Evolutionary conservation across 2,329 filamentous ascomycete genomes (phyloP).

Genomic region (Xylaria sp.): DNA sequence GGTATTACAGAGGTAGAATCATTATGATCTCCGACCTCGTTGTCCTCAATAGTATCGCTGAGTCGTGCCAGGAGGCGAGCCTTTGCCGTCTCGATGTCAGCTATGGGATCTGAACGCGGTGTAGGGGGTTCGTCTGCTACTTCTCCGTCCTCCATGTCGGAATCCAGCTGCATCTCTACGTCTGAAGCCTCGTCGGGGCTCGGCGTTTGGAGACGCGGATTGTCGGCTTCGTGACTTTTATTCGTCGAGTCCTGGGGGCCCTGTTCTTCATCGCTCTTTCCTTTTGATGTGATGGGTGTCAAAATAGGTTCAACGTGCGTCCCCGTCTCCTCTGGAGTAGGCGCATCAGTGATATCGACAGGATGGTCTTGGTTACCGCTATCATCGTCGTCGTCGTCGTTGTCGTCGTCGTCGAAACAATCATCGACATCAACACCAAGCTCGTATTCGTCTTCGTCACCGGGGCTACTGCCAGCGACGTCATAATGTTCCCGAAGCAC

Average conservation of each 20-base stretch:
- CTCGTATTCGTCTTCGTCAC: conserved; percentile 49
- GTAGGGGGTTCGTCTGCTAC: conserved; percentile 49
- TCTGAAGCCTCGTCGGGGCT: conserved; percentile 53
- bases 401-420: conserved; percentile 51
- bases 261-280: background rate
- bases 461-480: conserved; percentile 50
- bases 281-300: background rate
- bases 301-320: background rate
- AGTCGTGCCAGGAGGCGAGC: conserved; percentile 61
- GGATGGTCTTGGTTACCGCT: conserved; percentile 38
- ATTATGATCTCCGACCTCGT: background rate
- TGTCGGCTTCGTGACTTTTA: conserved; percentile 41
- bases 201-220: conserved; percentile 56
- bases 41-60: conserved; percentile 39
- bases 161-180: conserved; percentile 49
- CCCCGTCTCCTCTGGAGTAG: conserved; percentile 9
- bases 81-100: conserved; percentile 61
- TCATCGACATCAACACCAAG: conserved; percentile 61
- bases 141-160: conserved; percentile 54
- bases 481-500: conserved; percentile 57
- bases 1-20: background rate
- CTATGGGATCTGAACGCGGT: conserved; percentile 40
- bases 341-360: conserved; percentile 45
- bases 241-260: background rate
- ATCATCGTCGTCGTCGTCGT: conserved; percentile 44